Evolutionary conservation across 2,329 filamentous ascomycete genomes (phyloP).

Genomic region (Cladorrhinum sp.): DNA sequence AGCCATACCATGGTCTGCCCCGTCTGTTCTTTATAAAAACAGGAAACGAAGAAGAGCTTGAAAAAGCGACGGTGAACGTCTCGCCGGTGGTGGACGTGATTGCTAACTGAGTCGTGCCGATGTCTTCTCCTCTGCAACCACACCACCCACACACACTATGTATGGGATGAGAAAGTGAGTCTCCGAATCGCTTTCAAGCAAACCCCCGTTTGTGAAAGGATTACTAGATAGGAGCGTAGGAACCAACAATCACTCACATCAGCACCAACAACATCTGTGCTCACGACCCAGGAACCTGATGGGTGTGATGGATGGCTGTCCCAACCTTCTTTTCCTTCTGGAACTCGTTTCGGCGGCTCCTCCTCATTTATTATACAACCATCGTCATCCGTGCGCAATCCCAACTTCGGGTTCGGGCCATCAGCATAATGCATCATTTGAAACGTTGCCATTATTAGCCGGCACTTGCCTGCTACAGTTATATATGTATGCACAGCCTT

Average conservation of each 20-base stretch:
- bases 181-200: background rate
- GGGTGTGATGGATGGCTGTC: background rate
- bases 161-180: background rate
- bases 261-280: no score
- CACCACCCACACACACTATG: background rate
- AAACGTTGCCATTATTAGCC: slow-evolving; percentile 25
- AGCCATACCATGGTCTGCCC: background rate
- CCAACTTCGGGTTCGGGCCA: slow-evolving; percentile 1
- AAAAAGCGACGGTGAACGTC: background rate
- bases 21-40: background rate
- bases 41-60: background rate
- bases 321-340: slow-evolving; percentile 12
- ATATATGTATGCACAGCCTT: slow-evolving; percentile 4
- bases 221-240: no score
- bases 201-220: background rate
- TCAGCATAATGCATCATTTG: slow-evolving; percentile 19
- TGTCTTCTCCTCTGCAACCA: background rate
- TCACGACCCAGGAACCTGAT: background rate
- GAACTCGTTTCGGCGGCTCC: background rate
- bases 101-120: background rate
- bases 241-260: no score
- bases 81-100: background rate
- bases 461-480: slow-evolving; percentile 6
- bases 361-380: background rate
- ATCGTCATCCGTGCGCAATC: slow-evolving; percentile 13